Evolutionary conservation across 192 early-diverging fungal genomes (phyloP).

Genomic region (Coemansia sp.): DNA sequence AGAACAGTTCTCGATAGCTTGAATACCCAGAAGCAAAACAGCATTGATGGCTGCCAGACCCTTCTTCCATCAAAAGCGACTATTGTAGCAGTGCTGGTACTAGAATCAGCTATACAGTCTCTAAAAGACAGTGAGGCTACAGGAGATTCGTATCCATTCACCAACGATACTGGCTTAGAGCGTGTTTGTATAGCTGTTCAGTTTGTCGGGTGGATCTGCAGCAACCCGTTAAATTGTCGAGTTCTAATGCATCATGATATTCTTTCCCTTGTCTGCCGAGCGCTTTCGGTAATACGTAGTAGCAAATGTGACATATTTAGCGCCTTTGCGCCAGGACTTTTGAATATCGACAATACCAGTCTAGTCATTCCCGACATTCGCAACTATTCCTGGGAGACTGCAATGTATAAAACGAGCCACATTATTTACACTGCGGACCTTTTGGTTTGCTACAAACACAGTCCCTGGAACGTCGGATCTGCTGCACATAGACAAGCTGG

Average conservation of each 20-base stretch:
- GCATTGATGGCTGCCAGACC: neutral
- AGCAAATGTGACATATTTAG: constrained; percentile 14
- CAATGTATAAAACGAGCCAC: neutral
- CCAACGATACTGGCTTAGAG: neutral
- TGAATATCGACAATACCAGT: neutral
- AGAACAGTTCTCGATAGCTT: neutral
- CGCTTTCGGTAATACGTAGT: constrained; percentile 16
- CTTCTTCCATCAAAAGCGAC: constrained; percentile 18
- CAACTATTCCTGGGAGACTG: constrained; percentile 19
- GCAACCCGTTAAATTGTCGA: constrained; percentile 14
- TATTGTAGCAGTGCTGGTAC: constrained; percentile 5
- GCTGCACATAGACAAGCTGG: neutral
- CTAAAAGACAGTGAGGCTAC: neutral
- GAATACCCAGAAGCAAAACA: neutral
- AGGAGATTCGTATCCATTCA: neutral
- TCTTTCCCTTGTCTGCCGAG: neutral
- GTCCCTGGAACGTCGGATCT: neutral
- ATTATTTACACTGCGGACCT: neutral
- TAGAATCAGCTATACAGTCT: neutral
- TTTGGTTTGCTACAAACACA: neutral
- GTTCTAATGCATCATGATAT: constrained; percentile 33
- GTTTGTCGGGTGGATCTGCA: constrained; percentile 19
- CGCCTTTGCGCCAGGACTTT: neutral
- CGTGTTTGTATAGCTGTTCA: constrained; percentile 19
- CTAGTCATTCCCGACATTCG: constrained; percentile 20